Conservation (phyloP, 2,329 filamentous ascomycete species). For the Pleurostoma richardsiae region DNA sequence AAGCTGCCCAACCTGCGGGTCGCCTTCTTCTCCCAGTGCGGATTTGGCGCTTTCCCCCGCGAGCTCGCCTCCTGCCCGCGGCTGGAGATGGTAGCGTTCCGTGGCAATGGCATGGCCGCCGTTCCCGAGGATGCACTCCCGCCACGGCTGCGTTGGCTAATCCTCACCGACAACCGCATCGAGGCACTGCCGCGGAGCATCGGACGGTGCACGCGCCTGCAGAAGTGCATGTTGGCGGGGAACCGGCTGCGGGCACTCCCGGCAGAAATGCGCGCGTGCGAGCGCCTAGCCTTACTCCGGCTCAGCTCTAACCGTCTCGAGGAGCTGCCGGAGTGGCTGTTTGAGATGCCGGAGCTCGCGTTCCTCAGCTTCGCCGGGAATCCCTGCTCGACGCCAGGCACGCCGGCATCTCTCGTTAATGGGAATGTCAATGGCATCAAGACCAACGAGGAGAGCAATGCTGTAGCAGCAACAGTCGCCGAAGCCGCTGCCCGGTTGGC, state of each 20-base stretch:
- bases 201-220: conserved; percentile 32
- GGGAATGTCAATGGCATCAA: conserved; percentile 15
- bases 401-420: conserved; percentile 8
- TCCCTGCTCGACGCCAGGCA: conserved; percentile 26
- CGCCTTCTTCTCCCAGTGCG: conserved; percentile 40
- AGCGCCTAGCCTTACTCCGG: conserved; percentile 35
- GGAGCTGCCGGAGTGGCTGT: conserved; percentile 35
- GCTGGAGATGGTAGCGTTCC: conserved; percentile 46
- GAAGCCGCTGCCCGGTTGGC: conserved; percentile 18
- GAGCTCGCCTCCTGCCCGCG: conserved; percentile 33
- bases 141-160: conserved; percentile 37
- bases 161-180: conserved; percentile 40
- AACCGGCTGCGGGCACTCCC: conserved; percentile 35
- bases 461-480: conserved; percentile 3
- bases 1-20: conserved; percentile 37
- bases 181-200: conserved; percentile 31
- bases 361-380: conserved; percentile 44
- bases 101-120: conserved; percentile 35
- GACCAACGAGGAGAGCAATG: no score
- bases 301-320: conserved; percentile 35
- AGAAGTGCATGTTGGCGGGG: conserved; percentile 45
- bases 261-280: conserved; percentile 34
- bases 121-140: conserved; percentile 37
- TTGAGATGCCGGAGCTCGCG: conserved; percentile 35
- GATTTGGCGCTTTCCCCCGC: conserved; percentile 34